These are phyloP conservation scores for Ceratobasidium theobromae DNA, from an alignment of 1,284 basidiomycete genomes.

Conservation along the genomic window DNA sequence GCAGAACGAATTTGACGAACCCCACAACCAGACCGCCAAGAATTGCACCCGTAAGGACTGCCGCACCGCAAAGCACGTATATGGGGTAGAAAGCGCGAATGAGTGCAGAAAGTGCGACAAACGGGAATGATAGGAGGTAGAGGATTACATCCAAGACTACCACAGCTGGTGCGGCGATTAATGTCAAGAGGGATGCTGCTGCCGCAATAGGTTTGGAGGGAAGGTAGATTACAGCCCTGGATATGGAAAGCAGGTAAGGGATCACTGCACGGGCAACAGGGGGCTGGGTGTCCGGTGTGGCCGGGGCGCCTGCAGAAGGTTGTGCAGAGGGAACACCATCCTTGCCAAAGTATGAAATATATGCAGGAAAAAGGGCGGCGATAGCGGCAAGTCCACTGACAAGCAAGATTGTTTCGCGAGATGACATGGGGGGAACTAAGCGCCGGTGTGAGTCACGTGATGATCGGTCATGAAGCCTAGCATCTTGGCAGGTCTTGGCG, in stretches of 20 bases:
- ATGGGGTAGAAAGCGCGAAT: constrained; percentile 14
- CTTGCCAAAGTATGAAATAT: constrained; percentile 7
- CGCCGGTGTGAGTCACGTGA: neutral
- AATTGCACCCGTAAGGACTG: constrained; percentile 15
- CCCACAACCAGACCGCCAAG: constrained; percentile 15
- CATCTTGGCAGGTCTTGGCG: neutral
- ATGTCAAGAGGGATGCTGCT: neutral
- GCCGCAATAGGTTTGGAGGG: neutral
- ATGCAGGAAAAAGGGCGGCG: constrained; percentile 58
- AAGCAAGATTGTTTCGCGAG: constrained; percentile 4
- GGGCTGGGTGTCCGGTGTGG: too few species aligned
- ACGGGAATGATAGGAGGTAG: neutral
- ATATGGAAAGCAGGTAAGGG: too few species aligned
- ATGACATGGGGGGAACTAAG: neutral
- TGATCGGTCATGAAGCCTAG: neutral
- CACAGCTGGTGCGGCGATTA: constrained; percentile 4
- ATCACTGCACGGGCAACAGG: too few species aligned
- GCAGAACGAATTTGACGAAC: constrained; percentile 9
- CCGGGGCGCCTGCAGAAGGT: constrained; percentile 34
- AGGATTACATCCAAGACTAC: constrained; percentile 4
- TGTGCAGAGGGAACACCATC: neutral
- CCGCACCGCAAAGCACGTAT: constrained; percentile 17
- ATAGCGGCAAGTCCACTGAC: constrained; percentile 63
- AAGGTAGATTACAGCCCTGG: too few species aligned
- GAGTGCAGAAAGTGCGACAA: constrained; percentile 7